Evolutionary conservation across 1,139 yeast genomes (phyloP), one percentile per base, ranked within the genome.

Genomic region (Debaryomyces nepalensis): DNA sequence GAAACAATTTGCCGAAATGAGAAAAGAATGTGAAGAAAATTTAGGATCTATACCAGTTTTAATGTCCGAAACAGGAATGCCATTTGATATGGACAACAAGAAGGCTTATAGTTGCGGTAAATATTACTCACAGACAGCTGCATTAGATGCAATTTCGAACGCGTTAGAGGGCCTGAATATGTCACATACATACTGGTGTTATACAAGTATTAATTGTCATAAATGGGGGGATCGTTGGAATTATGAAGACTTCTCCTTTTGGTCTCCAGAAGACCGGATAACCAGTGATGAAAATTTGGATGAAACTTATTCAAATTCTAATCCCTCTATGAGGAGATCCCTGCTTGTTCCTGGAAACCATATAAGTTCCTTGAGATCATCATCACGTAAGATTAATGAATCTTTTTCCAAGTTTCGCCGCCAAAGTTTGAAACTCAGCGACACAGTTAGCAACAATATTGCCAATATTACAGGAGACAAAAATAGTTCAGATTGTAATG

Each of bases 61-160:
- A 31, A 81, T 93, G 73, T 82, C 96, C 1, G 99, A 91, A 63
- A 90, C 93, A n/a, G 99, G 99, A 2, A 87, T 91, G 84, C 98
- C 99, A 2, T 89, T 84, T 61, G 97, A 93, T 61, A 87, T 91
- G 96, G 93, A 91, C 59, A 75, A 78, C 45, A 85, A 84, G 54
- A 68, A 66, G 35, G 87, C 97, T 0, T 90, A 79, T 56, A 58
- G 60, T 1, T 74, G 72, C 42, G 89, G 91, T 53, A 77, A 81
- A 47, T 90, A 81, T 57, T 63, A 73, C 9, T 75, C 88, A 1
- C 98, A 91, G 57, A 84, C 87, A 2, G 71, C 79, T 5, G 97
- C 97, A 0, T 67, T 88, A 62, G 97, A 91, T 67, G 96, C 97
- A 0, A 63, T 90, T 37, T 75, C 84, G 19, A 78, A 69, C 54